A percentile compares a stretch with the other conserved stretches of the same genome.
phyloP scores from a whole-genome alignment of 179 eudicot genomes.

The Kewa caespitosa region DNA sequence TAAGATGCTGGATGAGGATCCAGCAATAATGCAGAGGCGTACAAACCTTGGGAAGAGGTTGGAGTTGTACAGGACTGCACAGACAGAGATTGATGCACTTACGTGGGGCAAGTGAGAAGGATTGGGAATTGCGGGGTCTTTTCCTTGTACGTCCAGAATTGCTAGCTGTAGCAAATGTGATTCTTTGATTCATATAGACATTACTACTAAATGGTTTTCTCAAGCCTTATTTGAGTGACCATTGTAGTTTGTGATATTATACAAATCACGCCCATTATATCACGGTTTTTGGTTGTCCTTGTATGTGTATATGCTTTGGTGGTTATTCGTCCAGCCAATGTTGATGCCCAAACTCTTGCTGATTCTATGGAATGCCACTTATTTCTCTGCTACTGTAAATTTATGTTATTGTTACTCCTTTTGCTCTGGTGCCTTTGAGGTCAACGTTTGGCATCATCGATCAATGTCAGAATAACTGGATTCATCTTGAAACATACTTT shows the following conservation, averaged over 20 bases:
- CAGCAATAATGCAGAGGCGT: constrained; percentile 72
- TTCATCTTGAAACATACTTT: too few species aligned
- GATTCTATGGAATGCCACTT: too few species aligned
- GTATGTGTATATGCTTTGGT: constrained; percentile 25
- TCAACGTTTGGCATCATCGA: too few species aligned
- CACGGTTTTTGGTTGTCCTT: constrained; percentile 6
- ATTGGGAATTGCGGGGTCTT: neutral
- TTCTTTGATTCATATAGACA: constrained; percentile 35
- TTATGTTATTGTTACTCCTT: too few species aligned
- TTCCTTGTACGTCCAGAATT: neutral
- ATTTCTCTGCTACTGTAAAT: too few species aligned
- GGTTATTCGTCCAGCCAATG: constrained; percentile 2
- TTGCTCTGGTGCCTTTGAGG: too few species aligned
- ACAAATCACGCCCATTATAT: neutral
- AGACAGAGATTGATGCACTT: constrained; percentile 71
- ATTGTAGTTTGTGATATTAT: constrained; percentile 9
- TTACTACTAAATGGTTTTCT: constrained; percentile 13
- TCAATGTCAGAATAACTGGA: too few species aligned
- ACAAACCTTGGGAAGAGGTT: constrained; percentile 56
- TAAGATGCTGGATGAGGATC: constrained; percentile 77
- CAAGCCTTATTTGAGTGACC: constrained; percentile 25
- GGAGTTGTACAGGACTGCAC: constrained; percentile 75
- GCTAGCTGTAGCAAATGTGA: constrained; percentile 23
- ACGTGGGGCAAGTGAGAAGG: constrained; percentile 64
- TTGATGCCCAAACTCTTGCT: constrained; percentile 8